phyloP scores from a whole-genome alignment of 208 protist species.

The Wallacemonas sp. region DNA sequence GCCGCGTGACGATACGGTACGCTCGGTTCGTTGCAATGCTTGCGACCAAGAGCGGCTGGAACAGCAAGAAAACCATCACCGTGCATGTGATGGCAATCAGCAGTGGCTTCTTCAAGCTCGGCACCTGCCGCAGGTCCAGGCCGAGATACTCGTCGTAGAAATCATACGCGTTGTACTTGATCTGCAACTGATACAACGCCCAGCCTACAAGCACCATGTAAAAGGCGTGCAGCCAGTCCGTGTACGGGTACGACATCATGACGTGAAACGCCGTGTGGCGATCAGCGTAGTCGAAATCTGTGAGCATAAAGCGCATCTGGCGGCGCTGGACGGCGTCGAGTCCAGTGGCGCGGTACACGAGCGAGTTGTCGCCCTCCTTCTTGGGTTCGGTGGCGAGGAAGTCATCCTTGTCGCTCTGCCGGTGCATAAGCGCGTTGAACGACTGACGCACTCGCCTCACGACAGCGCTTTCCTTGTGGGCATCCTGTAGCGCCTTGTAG shows the following conservation, averaged over 20 bases:
- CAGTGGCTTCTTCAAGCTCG: constrained; percentile 70
- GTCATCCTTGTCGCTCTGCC: constrained; percentile 35
- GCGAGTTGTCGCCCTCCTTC: constrained; percentile 47
- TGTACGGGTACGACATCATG: constrained; percentile 92
- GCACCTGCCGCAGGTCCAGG: constrained; percentile 78
- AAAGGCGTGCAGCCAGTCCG: constrained; percentile 81
- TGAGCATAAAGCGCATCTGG: constrained; percentile 85
- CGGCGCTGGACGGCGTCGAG: constrained; percentile 79
- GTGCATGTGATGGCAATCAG: constrained; percentile 44
- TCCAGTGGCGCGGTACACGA: constrained; percentile 62
- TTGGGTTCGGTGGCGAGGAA: constrained; percentile 42
- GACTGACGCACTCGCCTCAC: constrained; percentile 25
- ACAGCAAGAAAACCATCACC: constrained; percentile 73
- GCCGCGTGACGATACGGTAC: constrained; percentile 77
- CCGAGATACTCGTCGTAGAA: constrained; percentile 90
- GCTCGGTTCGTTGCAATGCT: constrained; percentile 81
- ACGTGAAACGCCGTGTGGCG: constrained; percentile 81
- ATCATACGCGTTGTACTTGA: constrained; percentile 60
- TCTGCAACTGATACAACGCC: constrained; percentile 71
- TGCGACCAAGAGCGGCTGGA: constrained; percentile 74
- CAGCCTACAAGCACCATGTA: constrained; percentile 76
- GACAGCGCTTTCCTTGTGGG: constrained; percentile 30
- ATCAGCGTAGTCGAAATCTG: constrained; percentile 82
- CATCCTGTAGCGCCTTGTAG: constrained; percentile 11
- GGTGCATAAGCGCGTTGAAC: constrained; percentile 42